Conservation (phyloP, 148 eudicot genomes). For the Rheum nobile region DNA sequence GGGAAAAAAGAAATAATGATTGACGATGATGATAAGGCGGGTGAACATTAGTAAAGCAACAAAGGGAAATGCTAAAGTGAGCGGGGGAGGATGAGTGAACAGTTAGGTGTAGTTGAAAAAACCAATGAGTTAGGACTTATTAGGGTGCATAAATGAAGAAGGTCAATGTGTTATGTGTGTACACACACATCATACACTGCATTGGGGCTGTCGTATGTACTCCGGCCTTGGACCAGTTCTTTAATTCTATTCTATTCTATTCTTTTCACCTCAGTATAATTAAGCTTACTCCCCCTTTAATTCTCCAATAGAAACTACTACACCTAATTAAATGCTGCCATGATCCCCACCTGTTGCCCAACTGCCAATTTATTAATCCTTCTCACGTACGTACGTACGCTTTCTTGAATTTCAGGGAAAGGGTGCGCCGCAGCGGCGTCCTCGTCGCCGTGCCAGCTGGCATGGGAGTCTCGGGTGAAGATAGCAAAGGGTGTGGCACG, state of each 20-base stretch:
- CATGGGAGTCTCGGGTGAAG: slow-evolving; percentile 77
- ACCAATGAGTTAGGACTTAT: too few relatives aligned
- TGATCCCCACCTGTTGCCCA: too few relatives aligned
- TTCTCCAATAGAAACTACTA: too few relatives aligned
- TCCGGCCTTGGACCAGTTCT: background rate
- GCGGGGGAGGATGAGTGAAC: background rate
- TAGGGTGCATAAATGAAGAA: background rate
- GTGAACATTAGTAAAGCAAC: background rate
- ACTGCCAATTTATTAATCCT: too few relatives aligned
- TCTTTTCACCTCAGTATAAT: too few relatives aligned
- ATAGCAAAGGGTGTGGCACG: slow-evolving; percentile 92
- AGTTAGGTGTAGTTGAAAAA: background rate
- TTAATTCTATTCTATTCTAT: too few relatives aligned
- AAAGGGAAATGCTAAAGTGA: background rate
- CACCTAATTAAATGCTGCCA: too few relatives aligned
- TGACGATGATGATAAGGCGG: too few relatives aligned
- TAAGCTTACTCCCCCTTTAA: too few relatives aligned
- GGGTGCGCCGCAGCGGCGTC: slow-evolving; percentile 29
- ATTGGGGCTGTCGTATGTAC: background rate
- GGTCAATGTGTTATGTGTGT: too few relatives aligned
- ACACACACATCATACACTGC: too few relatives aligned
- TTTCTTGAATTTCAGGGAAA: slow-evolving; percentile 49
- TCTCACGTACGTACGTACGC: background rate
- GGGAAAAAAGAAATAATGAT: too few relatives aligned
- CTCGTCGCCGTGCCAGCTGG: slow-evolving; percentile 68